Percentiles rank a stretch among this genome's conserved stretches.
Conservation (phyloP, 2,329 filamentous ascomycete genomes). For the Fonsecaea pugnacius region DNA sequence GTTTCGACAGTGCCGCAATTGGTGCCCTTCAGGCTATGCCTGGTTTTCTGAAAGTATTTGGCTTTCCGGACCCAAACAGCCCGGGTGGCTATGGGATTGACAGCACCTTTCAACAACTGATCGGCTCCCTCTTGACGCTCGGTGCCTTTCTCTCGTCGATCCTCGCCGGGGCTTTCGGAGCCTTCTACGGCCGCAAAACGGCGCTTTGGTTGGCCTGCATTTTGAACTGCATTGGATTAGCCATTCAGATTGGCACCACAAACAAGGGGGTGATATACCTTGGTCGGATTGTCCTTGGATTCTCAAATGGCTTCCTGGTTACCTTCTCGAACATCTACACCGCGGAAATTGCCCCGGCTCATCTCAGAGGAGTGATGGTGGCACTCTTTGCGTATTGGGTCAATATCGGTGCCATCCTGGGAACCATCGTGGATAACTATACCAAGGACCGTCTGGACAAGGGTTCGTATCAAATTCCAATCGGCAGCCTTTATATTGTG, state of each 20-base stretch:
- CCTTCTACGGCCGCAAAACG: constrained; percentile 12
- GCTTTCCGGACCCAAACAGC: constrained; percentile 1
- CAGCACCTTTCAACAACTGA: constrained; percentile 15
- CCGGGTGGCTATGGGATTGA: constrained; percentile 9
- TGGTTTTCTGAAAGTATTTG: constrained; percentile 15
- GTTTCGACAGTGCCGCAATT: constrained; percentile 15
- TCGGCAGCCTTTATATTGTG: constrained; percentile 37
- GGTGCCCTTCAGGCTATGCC: constrained; percentile 16
- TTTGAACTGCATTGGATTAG: constrained; percentile 6
- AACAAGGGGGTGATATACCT: constrained; percentile 14
- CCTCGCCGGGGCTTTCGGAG: constrained; percentile 3
- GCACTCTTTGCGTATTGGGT: constrained; percentile 49
- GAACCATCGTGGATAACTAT: constrained; percentile 37
- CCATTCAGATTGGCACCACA: constrained; percentile 16
- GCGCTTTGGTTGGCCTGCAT: constrained; percentile 14
- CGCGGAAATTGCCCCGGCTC: constrained; percentile 54
- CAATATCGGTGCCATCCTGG: constrained; percentile 34
- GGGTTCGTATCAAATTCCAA: constrained; percentile 39
- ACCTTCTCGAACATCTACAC: constrained; percentile 56
- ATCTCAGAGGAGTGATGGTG: constrained; percentile 55
- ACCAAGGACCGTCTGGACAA: constrained; percentile 42
- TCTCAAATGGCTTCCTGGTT: constrained; percentile 49
- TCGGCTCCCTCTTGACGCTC: constrained; percentile 15
- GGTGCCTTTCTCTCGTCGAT: constrained; percentile 13
- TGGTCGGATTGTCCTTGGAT: constrained; percentile 13